Base-by-base conservation (phyloP, 2,329 filamentous ascomycete species). In the Aspergillus tubingensis region DNA sequence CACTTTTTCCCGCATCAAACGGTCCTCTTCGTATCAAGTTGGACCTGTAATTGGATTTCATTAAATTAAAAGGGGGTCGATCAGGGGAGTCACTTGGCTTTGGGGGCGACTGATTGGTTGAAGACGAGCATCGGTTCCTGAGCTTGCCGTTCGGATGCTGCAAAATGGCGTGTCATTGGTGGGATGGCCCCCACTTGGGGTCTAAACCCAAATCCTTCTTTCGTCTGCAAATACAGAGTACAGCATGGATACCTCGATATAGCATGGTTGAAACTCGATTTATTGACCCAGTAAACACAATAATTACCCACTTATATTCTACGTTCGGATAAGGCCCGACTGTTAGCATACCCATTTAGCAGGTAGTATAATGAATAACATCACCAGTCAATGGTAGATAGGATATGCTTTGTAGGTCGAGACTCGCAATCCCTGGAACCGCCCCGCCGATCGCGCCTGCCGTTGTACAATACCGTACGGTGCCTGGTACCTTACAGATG, bases 31-130 rank as follows among this genome's bases (percentile, higher is more conserved):
- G 54, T 62, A 44, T 51, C 54, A 17, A n/a, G 27, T 17, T 8
- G 27, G 54, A 47, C 44, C 25, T 49, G 19, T 51, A 62, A 61
- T 60, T 52, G 39, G 53, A 61, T 47, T 53, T 58, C 57, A 59
- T 61, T 52, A 55, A 63, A 60, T 62, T 60, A 66, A 67, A 65
- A 67, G 62, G 65, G 67, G 65, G 58, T 41, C 53, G 59, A 61
- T 66, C 65, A 67, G 60, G 65, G 62, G 65, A 58, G 27, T 32
- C 44, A n/a, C 49, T 25, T 19, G 25, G 3, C 13, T 32, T 19
- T 11, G 8, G 3, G 8, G 3, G 6, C 4, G 3, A 36, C 1
- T 61, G n/a, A 68, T 68, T 68, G 67, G 65, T 3, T 13, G 41
- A 1, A 1, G 11, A 19, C 21, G 15, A 32, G 13, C 15, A 58